These are phyloP conservation scores for Mesembryanthemum crystallinum DNA, from an alignment of 148 eudicot species.

Conservation along the genomic window DNA sequence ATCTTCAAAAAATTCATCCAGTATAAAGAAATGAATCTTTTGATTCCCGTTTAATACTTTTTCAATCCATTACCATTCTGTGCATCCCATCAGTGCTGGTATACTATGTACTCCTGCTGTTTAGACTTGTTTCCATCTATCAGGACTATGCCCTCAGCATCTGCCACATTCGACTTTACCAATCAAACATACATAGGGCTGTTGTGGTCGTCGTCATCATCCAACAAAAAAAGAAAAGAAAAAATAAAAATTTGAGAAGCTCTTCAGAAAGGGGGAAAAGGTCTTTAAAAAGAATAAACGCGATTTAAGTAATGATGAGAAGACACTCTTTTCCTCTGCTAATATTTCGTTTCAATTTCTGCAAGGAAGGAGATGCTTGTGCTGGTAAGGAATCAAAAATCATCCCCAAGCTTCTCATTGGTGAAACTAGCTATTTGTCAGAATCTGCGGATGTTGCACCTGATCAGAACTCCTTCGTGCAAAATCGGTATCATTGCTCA, in stretches of 20 bases:
- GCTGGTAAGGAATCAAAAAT: slow-evolving; percentile 18
- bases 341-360: slow-evolving; percentile 10
- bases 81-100: neutral
- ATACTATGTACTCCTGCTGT: neutral
- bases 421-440: slow-evolving; percentile 72
- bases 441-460: slow-evolving; percentile 73
- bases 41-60: neutral
- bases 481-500: slow-evolving; percentile 34
- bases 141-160: neutral
- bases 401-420: slow-evolving; percentile 38
- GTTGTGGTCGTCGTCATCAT: too few relatives aligned
- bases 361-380: slow-evolving; percentile 35
- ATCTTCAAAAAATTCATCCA: neutral
- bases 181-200: too few relatives aligned
- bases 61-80: neutral
- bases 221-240: too few relatives aligned
- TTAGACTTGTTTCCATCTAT: neutral
- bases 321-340: neutral
- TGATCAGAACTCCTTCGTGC: slow-evolving; percentile 61
- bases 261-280: neutral
- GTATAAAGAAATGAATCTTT: too few relatives aligned
- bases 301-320: neutral
- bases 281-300: too few relatives aligned
- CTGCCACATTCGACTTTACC: neutral
- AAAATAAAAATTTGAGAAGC: too few relatives aligned